These are phyloP conservation scores for Alternaria conjuncta DNA, from an alignment of 2,329 filamentous ascomycete genomes.

Conservation along the genomic window DNA sequence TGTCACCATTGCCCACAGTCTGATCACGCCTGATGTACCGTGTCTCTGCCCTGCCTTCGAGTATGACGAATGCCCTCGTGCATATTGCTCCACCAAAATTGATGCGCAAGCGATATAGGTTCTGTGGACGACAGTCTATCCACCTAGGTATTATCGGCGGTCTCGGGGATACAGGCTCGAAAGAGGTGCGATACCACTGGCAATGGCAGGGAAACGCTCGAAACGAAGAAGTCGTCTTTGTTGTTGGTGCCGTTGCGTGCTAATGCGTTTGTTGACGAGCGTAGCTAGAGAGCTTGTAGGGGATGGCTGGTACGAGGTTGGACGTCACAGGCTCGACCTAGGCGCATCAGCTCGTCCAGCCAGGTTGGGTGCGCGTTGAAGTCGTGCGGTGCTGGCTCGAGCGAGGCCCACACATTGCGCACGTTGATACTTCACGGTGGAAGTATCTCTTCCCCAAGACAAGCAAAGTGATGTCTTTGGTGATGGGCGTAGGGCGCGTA, in stretches of 20 bases:
- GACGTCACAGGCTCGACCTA: neutral
- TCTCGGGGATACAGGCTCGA: neutral
- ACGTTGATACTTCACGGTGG: neutral
- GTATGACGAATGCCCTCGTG: neutral
- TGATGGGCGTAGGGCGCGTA: neutral
- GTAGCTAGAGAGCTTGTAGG: neutral
- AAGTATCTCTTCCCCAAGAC: neutral
- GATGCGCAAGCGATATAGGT: neutral
- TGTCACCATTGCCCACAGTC: neutral
- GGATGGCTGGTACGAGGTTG: neutral
- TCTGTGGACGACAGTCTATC: neutral
- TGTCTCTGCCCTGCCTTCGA: neutral
- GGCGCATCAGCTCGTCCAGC: neutral
- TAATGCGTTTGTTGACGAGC: neutral
- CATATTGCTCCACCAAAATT: neutral
- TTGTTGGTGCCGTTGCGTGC: neutral
- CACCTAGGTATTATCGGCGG: neutral
- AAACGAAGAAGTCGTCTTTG: neutral
- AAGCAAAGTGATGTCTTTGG: neutral
- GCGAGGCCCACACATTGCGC: neutral
- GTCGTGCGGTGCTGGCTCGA: neutral
- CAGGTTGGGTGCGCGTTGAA: neutral
- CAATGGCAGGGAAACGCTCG: neutral
- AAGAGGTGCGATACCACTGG: neutral
- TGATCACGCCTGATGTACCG: neutral